These are phyloP conservation scores for Paxillus ammoniavirescens DNA, from an alignment of 768 basidiomycete species.

Conservation along the genomic window DNA sequence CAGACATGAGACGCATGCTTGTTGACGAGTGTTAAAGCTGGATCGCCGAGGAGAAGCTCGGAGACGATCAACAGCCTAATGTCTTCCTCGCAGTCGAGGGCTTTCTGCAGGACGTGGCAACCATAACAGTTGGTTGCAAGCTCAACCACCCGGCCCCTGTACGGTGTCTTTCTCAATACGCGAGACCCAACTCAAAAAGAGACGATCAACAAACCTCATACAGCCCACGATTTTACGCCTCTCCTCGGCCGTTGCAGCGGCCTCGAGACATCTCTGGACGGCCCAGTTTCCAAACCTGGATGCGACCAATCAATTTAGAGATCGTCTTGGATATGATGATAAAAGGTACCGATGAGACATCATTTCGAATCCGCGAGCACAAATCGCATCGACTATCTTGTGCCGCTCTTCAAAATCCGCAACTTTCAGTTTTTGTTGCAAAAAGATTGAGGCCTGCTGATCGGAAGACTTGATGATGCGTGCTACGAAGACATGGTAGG, in stretches of 20 bases:
- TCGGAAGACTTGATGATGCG: conserved; percentile 89
- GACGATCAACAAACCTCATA: conserved; percentile 59
- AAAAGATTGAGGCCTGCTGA: conserved; percentile 87
- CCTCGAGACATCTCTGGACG: conserved; percentile 83
- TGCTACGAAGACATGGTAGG: conserved; percentile 77
- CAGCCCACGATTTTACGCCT: conserved; percentile 79
- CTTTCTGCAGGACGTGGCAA: conserved; percentile 87
- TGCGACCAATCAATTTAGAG: conserved; percentile 7
- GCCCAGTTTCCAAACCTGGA: conserved; percentile 90
- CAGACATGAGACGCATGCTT: conserved; percentile 92
- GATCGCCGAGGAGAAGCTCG: conserved; percentile 80
- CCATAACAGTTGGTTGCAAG: conserved; percentile 89
- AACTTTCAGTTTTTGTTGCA: conserved; percentile 88
- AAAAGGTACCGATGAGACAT: conserved; percentile 75
- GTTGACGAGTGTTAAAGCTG: conserved; percentile 82
- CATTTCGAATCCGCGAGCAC: conserved; percentile 83
- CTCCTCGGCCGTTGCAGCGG: conserved; percentile 71
- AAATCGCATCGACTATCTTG: conserved; percentile 87
- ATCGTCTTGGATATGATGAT: not conserved
- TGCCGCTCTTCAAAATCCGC: conserved; percentile 73
- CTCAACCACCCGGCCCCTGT: conserved; percentile 79
- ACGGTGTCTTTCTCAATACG: conserved; percentile 1
- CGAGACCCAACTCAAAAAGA: conserved; percentile 5
- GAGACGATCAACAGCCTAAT: conserved; percentile 80
- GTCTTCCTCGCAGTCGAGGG: conserved; percentile 88